Base-by-base conservation (phyloP, 1,139 yeast genomes). In the Pichia sp. region DNA sequence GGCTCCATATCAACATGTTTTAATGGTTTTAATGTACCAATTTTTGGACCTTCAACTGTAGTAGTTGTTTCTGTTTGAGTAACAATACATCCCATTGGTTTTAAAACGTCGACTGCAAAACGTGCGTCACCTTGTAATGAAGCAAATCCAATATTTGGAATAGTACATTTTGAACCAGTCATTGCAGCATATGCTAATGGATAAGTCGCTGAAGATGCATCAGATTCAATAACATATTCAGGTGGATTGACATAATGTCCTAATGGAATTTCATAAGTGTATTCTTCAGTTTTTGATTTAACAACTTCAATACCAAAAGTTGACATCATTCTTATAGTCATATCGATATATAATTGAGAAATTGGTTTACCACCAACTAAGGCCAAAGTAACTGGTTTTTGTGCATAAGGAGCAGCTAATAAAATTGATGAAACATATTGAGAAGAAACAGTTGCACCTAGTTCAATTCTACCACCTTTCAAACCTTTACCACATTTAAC, bases 161-260 rank as follows among this genome's bases (percentile, higher is more conserved):
- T 76, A 1, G 96, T 87, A 52, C 95, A 87, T 11, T 89, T 81
- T 12, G 95, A 80, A 30, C 97, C 97, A 2, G 96, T 89, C 69
- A 92, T 70, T n/a, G 98, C 99, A 48, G 98, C 98, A 68, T 85
- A 87, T 0, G 98, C 98, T 55, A 92, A 74, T 38, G 99, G 98
- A 60, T 92, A 92, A 11, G 98, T 94, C 1, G 98, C 97, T 23
- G 97, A 87, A 26, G 97, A 87, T n/a, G 99, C 99, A 66, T 92
- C 99, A 10, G 96, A 86, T 66, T 92, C 99, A 54, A 92, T 80
- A 31, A 84, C 86, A 59, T 92, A 92, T 57, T 82, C 92, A 3
- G 71, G 52, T 23, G 99, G 99, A 53, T 90, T 87, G 37, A 64
- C 66, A 63, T 94, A 92, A 26, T 71, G 67, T 3, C 90, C 97